Percentiles rank a stretch among this genome's conserved stretches.
phyloP scores from a whole-genome alignment of 768 basidiomycete species.

The Ephemerocybe angulata region DNA sequence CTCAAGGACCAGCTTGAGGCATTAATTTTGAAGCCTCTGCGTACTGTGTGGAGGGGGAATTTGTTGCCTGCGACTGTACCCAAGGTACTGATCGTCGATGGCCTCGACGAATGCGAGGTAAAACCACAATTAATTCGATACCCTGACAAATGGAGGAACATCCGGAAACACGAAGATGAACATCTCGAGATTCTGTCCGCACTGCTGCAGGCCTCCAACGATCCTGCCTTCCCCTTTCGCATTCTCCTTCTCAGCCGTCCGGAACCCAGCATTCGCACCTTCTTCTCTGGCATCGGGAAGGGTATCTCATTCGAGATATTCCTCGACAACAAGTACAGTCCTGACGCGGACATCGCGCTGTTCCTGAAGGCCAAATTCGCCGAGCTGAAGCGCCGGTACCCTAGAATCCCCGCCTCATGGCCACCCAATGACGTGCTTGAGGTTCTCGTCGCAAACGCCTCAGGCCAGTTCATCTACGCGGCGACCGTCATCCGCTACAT shows the following conservation, averaged over 20 bases:
- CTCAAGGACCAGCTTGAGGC: background rate
- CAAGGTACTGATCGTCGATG: slow-evolving; percentile 8
- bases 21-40: background rate
- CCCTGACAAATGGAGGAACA: background rate
- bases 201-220: background rate
- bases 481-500: slow-evolving; percentile 12
- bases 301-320: background rate
- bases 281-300: background rate
- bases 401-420: background rate
- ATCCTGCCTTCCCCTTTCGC: background rate
- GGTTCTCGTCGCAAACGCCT: background rate
- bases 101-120: slow-evolving; percentile 11
- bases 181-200: slow-evolving; percentile 3
- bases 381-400: background rate
- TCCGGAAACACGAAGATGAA: background rate
- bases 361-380: background rate
- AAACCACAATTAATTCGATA: too few species aligned
- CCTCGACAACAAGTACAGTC: slow-evolving; percentile 6
- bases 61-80: background rate
- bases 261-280: background rate
- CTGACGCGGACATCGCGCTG: background rate
- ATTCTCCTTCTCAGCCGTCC: slow-evolving; percentile 9
- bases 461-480: slow-evolving; percentile 18
- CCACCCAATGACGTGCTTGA: background rate
- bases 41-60: background rate